phyloP scores from a whole-genome alignment of 495 filamentous ascomycete species.

The Neurospora cerealis region DNA sequence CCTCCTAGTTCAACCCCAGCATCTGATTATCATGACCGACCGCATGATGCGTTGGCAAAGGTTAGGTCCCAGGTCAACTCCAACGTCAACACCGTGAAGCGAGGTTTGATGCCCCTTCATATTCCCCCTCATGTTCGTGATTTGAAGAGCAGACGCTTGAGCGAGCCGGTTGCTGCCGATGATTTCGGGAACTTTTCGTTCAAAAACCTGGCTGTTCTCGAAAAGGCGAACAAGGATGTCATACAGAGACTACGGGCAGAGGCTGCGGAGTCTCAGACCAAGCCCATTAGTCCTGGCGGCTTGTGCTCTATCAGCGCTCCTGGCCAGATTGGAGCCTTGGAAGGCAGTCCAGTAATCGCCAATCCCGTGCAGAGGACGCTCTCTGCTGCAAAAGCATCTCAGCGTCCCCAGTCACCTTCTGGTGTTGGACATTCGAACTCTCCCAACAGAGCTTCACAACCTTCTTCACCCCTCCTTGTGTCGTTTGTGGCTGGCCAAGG shows the following conservation, averaged over 20 bases:
- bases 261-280: conserved; percentile 59
- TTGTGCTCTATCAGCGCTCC: conserved; percentile 33
- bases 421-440: conserved; percentile 69
- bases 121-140: conserved; percentile 95
- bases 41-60: conserved; percentile 88
- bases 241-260: conserved; percentile 91
- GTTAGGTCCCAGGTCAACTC: conserved; percentile 79
- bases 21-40: conserved; percentile 69
- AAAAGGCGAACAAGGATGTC: conserved; percentile 97
- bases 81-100: conserved; percentile 73
- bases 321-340: conserved; percentile 48
- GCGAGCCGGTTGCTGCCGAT: conserved; percentile 78
- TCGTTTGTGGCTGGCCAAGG: conserved; percentile 74
- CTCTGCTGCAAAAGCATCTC: conserved; percentile 62
- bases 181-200: conserved; percentile 96
- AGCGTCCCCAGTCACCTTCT: conserved; percentile 80
- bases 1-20: conserved; percentile 56
- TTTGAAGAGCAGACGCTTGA: conserved; percentile 72
- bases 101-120: conserved; percentile 85
- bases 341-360: conserved; percentile 76
- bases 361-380: conserved; percentile 72
- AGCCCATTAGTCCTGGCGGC: conserved; percentile 33
- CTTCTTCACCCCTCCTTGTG: conserved; percentile 86
- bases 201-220: conserved; percentile 92
- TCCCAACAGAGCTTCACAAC: conserved; percentile 78